These are phyloP conservation scores for Verbascum thapsus DNA, from an alignment of 257 asterid genomes.

Conservation along the genomic window DNA sequence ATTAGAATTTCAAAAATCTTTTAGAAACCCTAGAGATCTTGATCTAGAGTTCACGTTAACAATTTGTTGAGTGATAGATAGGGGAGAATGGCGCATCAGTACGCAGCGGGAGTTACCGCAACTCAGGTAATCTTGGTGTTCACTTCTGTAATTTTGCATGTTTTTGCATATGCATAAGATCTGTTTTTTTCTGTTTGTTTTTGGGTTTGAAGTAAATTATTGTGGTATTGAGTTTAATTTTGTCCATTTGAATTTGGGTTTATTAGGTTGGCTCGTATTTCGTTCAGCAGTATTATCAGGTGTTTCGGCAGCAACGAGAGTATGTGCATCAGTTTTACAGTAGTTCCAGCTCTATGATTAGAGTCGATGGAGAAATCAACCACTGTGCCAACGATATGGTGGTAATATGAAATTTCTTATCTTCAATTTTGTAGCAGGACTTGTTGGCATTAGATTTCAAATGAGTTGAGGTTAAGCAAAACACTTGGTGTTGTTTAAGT, in stretches of 20 bases:
- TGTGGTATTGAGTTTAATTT: neutral
- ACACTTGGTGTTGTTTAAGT: too few species aligned
- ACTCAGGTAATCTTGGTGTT: conserved; percentile 44
- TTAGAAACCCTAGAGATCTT: conserved; percentile 15
- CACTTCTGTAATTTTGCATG: conserved; percentile 2
- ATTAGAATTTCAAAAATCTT: neutral
- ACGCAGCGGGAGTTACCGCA: conserved; percentile 48
- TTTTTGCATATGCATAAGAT: neutral
- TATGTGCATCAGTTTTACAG: conserved; percentile 75
- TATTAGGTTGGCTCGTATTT: conserved; percentile 81
- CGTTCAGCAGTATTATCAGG: conserved; percentile 79
- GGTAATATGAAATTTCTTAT: conserved; percentile 39
- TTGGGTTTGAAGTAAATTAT: too few species aligned
- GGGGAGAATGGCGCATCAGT: conserved; percentile 51
- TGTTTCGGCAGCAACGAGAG: conserved; percentile 70
- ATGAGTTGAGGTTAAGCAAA: neutral
- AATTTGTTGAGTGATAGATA: conserved; percentile 19
- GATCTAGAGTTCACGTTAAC: conserved; percentile 46
- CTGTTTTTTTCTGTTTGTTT: too few species aligned
- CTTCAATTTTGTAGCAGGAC: neutral
- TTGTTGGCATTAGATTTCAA: neutral
- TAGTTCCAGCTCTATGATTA: conserved; percentile 64
- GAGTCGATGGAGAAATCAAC: conserved; percentile 66
- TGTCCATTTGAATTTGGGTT: neutral
- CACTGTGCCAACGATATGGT: conserved; percentile 57